Percentiles rank a stretch among this genome's conserved stretches.
phyloP scores from a whole-genome alignment of 176 grass and related monocot genomes.

The Oryza nivara region DNA sequence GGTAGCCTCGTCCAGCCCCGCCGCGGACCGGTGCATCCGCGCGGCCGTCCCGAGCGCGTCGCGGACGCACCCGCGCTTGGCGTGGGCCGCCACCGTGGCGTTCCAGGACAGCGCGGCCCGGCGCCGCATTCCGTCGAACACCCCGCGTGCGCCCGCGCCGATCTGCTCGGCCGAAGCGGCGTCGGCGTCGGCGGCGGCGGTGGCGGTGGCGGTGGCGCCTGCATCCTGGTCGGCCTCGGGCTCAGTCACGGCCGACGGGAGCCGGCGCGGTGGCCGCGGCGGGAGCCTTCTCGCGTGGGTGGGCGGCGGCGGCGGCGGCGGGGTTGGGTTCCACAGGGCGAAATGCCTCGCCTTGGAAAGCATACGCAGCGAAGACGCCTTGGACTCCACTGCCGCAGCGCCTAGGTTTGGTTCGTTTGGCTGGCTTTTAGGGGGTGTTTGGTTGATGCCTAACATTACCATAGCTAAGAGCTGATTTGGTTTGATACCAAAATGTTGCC shows the following conservation, averaged over 20 bases:
- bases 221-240: not conserved
- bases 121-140: slow-evolving; percentile 53
- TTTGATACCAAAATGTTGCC: too few species aligned
- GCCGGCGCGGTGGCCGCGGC: not conserved
- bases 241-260: not conserved
- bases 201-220: too few species aligned
- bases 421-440: too few species aligned
- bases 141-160: not conserved
- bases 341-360: slow-evolving; percentile 13
- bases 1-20: slow-evolving; percentile 32
- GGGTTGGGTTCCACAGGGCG: slow-evolving; percentile 12
- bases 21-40: slow-evolving; percentile 36
- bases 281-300: not conserved
- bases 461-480: too few species aligned
- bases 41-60: slow-evolving; percentile 30
- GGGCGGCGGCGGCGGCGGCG: not conserved
- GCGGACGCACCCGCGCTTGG: not conserved
- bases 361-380: slow-evolving; percentile 12
- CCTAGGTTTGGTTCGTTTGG: too few species aligned
- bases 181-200: too few species aligned
- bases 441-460: too few species aligned
- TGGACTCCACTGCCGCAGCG: too few species aligned
- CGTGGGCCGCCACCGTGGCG: slow-evolving; percentile 25
- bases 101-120: slow-evolving; percentile 46
- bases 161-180: too few species aligned